Conservation (phyloP, 495 filamentous ascomycete genomes). For the Hypoxylon lenormandii region DNA sequence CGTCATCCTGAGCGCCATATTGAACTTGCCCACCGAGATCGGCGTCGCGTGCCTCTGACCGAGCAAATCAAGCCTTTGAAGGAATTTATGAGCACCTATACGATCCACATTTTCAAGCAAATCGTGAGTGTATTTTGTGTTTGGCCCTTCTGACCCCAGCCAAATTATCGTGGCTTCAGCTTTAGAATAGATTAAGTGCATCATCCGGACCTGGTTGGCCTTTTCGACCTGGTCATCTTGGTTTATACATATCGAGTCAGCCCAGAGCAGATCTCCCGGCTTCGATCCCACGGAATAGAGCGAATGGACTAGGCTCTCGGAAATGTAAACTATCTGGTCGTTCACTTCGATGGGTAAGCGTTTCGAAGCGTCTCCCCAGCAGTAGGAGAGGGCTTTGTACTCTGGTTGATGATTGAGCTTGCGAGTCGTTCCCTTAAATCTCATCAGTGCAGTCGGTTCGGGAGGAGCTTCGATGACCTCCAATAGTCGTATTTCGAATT, state of each 20-base stretch:
- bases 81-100: no score
- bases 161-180: conserved; percentile 46
- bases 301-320: conserved; percentile 7
- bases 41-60: no score
- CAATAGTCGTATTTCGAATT: conserved; percentile 18
- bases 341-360: conserved; percentile 2
- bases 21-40: neutral
- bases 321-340: neutral
- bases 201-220: conserved; percentile 47
- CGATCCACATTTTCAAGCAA: neutral
- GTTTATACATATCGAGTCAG: conserved; percentile 49
- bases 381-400: conserved; percentile 26
- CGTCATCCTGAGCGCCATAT: conserved; percentile 3
- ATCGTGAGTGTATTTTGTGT: neutral
- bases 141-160: conserved; percentile 46
- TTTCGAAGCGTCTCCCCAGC: conserved; percentile 12
- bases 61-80: no score
- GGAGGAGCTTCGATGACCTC: conserved; percentile 3
- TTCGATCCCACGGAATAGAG: neutral
- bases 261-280: conserved; percentile 19
- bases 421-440: conserved; percentile 4
- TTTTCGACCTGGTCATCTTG: conserved; percentile 52
- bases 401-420: conserved; percentile 10
- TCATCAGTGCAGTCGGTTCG: neutral
- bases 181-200: conserved; percentile 48